These are phyloP conservation scores for Amphichorda felina DNA, from an alignment of 2,329 filamentous ascomycete species.

Conservation along the genomic window DNA sequence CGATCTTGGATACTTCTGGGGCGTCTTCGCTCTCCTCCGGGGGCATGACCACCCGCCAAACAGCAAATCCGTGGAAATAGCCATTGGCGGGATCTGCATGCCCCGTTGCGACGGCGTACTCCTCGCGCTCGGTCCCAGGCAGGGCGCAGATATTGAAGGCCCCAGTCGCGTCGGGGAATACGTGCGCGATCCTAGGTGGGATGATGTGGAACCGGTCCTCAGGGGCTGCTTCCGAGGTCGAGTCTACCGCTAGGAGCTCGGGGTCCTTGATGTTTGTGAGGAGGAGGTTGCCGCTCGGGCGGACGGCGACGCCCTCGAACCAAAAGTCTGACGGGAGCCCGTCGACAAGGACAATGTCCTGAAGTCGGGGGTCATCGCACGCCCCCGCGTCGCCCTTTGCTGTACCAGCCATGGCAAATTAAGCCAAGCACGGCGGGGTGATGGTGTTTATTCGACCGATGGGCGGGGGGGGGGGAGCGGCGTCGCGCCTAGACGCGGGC, in stretches of 20 bases:
- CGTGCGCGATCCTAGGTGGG: slow-evolving; percentile 2
- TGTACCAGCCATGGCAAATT: too few relatives aligned
- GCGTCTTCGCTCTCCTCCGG: slow-evolving; percentile 1
- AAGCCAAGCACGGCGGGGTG: too few relatives aligned
- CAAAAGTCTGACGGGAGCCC: slow-evolving; percentile 3
- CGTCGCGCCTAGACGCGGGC: too few relatives aligned
- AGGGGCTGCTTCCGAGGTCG: background rate
- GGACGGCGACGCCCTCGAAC: slow-evolving; percentile 3
- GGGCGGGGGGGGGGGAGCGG: too few relatives aligned
- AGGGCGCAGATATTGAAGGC: slow-evolving; percentile 4
- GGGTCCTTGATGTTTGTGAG: slow-evolving; percentile 2
- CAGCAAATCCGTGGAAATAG: slow-evolving; percentile 2
- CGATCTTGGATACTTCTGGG: slow-evolving; percentile 3
- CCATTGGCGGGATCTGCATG: slow-evolving; percentile 3
- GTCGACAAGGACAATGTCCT: slow-evolving; percentile 3
- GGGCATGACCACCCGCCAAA: slow-evolving; percentile 4
- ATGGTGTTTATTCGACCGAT: too few relatives aligned
- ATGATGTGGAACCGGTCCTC: background rate
- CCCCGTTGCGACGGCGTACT: slow-evolving; percentile 5
- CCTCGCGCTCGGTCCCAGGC: slow-evolving; percentile 3
- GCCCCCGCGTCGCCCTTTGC: too few relatives aligned
- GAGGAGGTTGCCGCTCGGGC: slow-evolving; percentile 3
- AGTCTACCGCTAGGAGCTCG: slow-evolving; percentile 4
- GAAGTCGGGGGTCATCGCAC: background rate
- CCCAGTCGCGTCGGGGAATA: slow-evolving; percentile 4